A percentile compares a stretch with the other conserved stretches of the same genome.
These are phyloP conservation scores for Adansonia gregorii DNA, from an alignment of 441 rosid genomes.

Conservation along the genomic window DNA sequence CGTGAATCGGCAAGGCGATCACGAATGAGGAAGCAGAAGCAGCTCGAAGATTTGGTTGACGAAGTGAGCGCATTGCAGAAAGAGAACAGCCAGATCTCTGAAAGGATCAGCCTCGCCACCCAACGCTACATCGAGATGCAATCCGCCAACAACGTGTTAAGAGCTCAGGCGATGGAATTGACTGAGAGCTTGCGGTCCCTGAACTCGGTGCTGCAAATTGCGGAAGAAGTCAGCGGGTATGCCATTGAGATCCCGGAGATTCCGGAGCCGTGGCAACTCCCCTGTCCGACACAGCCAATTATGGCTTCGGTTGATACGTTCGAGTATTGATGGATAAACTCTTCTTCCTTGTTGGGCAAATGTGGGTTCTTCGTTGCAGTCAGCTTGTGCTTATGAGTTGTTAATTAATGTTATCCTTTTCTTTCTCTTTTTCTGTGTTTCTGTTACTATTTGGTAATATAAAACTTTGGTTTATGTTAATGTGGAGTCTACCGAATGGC, in stretches of 20 bases:
- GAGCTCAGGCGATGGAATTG: constrained; percentile 67
- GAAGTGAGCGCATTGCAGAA: constrained; percentile 57
- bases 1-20: constrained; percentile 84
- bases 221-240: constrained; percentile 59
- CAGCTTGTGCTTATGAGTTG: too few species aligned
- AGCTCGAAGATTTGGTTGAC: constrained; percentile 50
- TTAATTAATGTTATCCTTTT: background rate
- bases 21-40: constrained; percentile 76
- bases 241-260: constrained; percentile 71
- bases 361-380: background rate
- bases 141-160: constrained; percentile 63
- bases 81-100: constrained; percentile 43
- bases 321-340: constrained; percentile 23
- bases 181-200: constrained; percentile 64
- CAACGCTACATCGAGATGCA: constrained; percentile 53
- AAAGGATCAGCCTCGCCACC: constrained; percentile 36
- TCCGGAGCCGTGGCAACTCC: constrained; percentile 70
- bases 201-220: constrained; percentile 71
- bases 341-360: background rate
- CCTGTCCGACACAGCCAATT: constrained; percentile 58
- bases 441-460: background rate
- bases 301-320: constrained; percentile 59
- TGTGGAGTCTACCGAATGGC: background rate
- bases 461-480: background rate
- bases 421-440: background rate